Base-by-base conservation (phyloP, 495 filamentous ascomycete genomes). In the Talaromyces ruber region DNA sequence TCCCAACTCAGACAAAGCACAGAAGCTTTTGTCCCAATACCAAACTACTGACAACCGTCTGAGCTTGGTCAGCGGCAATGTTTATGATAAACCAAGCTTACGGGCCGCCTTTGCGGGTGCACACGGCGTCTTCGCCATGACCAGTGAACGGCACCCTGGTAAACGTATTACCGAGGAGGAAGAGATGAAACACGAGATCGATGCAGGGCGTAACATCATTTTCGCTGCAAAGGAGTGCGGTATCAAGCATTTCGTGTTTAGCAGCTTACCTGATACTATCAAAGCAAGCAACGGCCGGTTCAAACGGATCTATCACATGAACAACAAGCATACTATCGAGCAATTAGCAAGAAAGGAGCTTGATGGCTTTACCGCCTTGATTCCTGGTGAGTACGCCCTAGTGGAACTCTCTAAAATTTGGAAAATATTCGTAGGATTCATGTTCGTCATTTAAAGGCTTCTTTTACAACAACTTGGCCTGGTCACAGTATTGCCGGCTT, bases 201-300 rank as follows among this genome's bases (percentile, higher is more conserved):
- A 59, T 12, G 63, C 65, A 25, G 75, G 75, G 4, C 55, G 68
- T 28, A 71, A 73, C 62, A 69, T 78, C 25, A 66, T 74, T 29
- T 61, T 69, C 59, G 72, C 66, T 9, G 67, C 70, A 51, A 70
- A 74, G 60, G 66, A 62, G 11, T 71, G 63, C 59, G 60, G 67
- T 16, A 63, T 76, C 14, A 22, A 69, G 56, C 74, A 77, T 62
- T 66, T 78, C 47, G 66, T 78, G 65, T 73, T 65, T 37, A 73
- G 70, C 60, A 71, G 70, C 43, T 59, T 79, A 53, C 70, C 69
- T 2, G 62, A 74, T 43, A 65, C 67, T 29, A 29, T 32, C 16
- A 21, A 56, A 12, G 64, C 28, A 11, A 67, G 56, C 12, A 2
- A 50, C 4, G 64, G 68, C 0, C 61, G 34, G 5, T 69, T 63